These are phyloP conservation scores for Barnettozyma populi DNA, from an alignment of 805 yeast genomes.

Conservation along the genomic window DNA sequence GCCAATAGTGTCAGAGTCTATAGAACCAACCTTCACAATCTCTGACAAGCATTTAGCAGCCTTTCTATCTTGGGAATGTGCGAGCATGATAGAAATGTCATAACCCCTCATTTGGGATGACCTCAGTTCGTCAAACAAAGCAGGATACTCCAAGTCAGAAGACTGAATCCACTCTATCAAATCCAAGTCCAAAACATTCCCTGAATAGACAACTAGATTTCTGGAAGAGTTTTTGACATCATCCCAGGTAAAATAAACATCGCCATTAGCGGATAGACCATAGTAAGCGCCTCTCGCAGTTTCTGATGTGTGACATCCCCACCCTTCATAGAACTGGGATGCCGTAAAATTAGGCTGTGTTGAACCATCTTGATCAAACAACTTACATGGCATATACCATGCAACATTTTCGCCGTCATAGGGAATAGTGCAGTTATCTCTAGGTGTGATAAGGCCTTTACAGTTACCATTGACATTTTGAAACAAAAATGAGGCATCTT, in stretches of 20 bases:
- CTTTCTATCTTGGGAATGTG: constrained; percentile 59
- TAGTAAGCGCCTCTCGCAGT: constrained; percentile 67
- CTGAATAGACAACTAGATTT: constrained; percentile 82
- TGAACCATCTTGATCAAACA: constrained; percentile 66
- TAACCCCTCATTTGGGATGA: constrained; percentile 59
- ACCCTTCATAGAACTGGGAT: constrained; percentile 65
- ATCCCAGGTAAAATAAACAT: constrained; percentile 87
- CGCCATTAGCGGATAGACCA: constrained; percentile 53
- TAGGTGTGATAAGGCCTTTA: constrained; percentile 68
- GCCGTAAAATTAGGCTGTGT: constrained; percentile 55
- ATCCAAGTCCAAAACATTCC: constrained; percentile 79
- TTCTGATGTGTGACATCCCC: constrained; percentile 83
- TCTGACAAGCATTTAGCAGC: constrained; percentile 81
- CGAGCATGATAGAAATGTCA: constrained; percentile 71
- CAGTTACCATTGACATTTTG: constrained; percentile 93
- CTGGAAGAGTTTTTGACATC: constrained; percentile 65
- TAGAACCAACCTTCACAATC: constrained; percentile 80
- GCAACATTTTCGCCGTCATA: constrained; percentile 60
- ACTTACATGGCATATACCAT: constrained; percentile 95
- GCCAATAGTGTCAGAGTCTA: constrained; percentile 87
- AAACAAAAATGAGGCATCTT: constrained; percentile 76
- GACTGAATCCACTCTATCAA: constrained; percentile 69
- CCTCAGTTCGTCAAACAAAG: constrained; percentile 58
- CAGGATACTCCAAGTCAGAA: constrained; percentile 69
- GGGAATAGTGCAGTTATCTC: constrained; percentile 67